phyloP scores from a whole-genome alignment of 1,139 yeast genomes.

The Barnettozyma hawaiiensis region DNA sequence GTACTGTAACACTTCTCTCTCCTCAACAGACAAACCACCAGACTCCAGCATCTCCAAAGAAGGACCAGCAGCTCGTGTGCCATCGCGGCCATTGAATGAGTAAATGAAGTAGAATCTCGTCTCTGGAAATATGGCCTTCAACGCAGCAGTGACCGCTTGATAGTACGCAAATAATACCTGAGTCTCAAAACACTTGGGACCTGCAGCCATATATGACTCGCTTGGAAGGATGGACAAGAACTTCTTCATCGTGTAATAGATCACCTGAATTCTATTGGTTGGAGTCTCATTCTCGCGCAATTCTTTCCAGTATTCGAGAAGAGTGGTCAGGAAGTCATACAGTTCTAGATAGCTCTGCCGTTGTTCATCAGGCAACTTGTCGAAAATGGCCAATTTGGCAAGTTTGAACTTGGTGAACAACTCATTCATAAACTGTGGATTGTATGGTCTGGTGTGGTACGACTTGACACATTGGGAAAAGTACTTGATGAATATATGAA shows the following conservation, averaged over 20 bases:
- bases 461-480: slow-evolving; percentile 24
- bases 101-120: slow-evolving; percentile 33
- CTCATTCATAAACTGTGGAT: slow-evolving; percentile 19
- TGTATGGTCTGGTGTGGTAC: slow-evolving; percentile 22
- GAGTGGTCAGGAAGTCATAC: slow-evolving; percentile 12
- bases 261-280: slow-evolving; percentile 22
- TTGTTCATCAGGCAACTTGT: slow-evolving; percentile 10
- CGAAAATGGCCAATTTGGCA: slow-evolving; percentile 14
- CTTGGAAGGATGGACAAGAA: slow-evolving; percentile 21
- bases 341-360: slow-evolving; percentile 16
- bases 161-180: slow-evolving; percentile 30
- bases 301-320: slow-evolving; percentile 16
- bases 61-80: slow-evolving; percentile 19
- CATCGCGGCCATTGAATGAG: slow-evolving; percentile 33
- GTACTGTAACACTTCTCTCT: slow-evolving; percentile 24
- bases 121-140: slow-evolving; percentile 35
- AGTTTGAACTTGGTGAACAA: slow-evolving; percentile 13
- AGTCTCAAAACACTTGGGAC: slow-evolving; percentile 13
- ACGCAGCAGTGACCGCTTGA: slow-evolving; percentile 27
- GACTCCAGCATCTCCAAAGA: slow-evolving; percentile 13
- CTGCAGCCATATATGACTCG: slow-evolving; percentile 8
- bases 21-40: slow-evolving; percentile 10
- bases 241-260: slow-evolving; percentile 24
- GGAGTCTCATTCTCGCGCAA: slow-evolving; percentile 3
- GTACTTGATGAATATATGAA: slow-evolving; percentile 21